These are phyloP conservation scores for Xylaria sp. DNA, from an alignment of 2,329 filamentous ascomycete genomes.

Conservation along the genomic window DNA sequence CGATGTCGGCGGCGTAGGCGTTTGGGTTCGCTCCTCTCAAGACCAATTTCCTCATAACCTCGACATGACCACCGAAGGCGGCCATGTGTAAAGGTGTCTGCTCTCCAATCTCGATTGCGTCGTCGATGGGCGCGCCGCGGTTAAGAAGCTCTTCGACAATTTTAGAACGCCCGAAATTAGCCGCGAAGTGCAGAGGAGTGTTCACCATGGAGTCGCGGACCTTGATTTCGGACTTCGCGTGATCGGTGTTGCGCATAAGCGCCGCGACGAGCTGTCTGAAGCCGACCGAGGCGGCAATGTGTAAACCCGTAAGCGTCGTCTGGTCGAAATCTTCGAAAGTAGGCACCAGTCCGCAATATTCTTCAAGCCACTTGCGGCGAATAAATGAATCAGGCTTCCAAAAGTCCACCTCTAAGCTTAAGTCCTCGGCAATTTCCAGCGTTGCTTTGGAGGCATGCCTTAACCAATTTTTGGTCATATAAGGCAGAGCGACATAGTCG, in stretches of 20 bases:
- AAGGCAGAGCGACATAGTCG: slow-evolving; percentile 47
- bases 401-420: slow-evolving; percentile 54
- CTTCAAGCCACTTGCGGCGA: slow-evolving; percentile 54
- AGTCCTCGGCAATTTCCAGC: slow-evolving; percentile 54
- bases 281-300: slow-evolving; percentile 54
- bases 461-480: slow-evolving; percentile 57
- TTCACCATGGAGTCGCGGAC: slow-evolving; percentile 48
- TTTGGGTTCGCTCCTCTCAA: slow-evolving; percentile 54
- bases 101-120: slow-evolving; percentile 49
- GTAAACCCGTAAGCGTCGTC: slow-evolving; percentile 51
- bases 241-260: slow-evolving; percentile 53
- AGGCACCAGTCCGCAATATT: slow-evolving; percentile 50
- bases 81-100: slow-evolving; percentile 56
- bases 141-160: slow-evolving; percentile 54
- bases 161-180: slow-evolving; percentile 49
- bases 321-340: slow-evolving; percentile 49
- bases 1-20: slow-evolving; percentile 45
- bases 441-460: slow-evolving; percentile 57
- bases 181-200: slow-evolving; percentile 53
- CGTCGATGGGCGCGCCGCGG: slow-evolving; percentile 50
- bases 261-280: slow-evolving; percentile 54
- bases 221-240: slow-evolving; percentile 49
- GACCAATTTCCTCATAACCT: slow-evolving; percentile 55
- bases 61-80: slow-evolving; percentile 53
- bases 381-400: slow-evolving; percentile 53